These are phyloP conservation scores for Jaapia argillacea DNA, from an alignment of 768 basidiomycete genomes.

Conservation along the genomic window DNA sequence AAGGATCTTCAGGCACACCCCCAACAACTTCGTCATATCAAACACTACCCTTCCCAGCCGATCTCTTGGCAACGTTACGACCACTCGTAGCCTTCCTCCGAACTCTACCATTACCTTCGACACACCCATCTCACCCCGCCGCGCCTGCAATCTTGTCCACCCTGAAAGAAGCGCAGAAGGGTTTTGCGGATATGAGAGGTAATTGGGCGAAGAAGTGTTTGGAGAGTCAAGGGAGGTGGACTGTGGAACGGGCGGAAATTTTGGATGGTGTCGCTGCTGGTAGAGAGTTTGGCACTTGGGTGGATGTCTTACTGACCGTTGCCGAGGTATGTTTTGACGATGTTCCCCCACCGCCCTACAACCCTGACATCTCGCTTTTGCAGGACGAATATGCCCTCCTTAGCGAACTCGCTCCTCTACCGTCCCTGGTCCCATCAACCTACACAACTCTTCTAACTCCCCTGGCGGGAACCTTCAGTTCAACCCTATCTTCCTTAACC, in stretches of 20 bases:
- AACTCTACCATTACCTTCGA: constrained; percentile 62
- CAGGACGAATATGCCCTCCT: constrained; percentile 66
- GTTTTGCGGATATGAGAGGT: constrained; percentile 83
- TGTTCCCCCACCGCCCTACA: neutral
- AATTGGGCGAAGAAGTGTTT: constrained; percentile 68
- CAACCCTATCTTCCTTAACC: constrained; percentile 53
- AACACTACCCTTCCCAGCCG: constrained; percentile 42
- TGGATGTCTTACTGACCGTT: constrained; percentile 50
- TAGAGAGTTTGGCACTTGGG: constrained; percentile 64
- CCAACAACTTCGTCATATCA: constrained; percentile 42
- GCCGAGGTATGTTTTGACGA: constrained; percentile 42
- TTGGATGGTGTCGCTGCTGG: constrained; percentile 58
- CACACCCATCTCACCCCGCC: constrained; percentile 78
- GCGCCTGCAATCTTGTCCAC: constrained; percentile 52
- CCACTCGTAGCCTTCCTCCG: constrained; percentile 65
- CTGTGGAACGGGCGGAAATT: constrained; percentile 62
- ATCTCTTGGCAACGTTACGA: constrained; percentile 39
- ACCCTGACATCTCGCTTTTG: neutral
- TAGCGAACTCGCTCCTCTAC: constrained; percentile 51
- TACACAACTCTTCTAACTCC: constrained; percentile 56
- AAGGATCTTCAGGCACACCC: constrained; percentile 70
- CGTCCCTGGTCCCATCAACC: constrained; percentile 41
- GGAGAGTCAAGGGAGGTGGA: constrained; percentile 58
- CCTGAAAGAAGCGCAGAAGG: constrained; percentile 67
- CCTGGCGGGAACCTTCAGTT: constrained; percentile 52